Evolutionary conservation across 2,329 filamentous ascomycete genomes (phyloP).

Genomic region (Calonectria fujianensis): DNA sequence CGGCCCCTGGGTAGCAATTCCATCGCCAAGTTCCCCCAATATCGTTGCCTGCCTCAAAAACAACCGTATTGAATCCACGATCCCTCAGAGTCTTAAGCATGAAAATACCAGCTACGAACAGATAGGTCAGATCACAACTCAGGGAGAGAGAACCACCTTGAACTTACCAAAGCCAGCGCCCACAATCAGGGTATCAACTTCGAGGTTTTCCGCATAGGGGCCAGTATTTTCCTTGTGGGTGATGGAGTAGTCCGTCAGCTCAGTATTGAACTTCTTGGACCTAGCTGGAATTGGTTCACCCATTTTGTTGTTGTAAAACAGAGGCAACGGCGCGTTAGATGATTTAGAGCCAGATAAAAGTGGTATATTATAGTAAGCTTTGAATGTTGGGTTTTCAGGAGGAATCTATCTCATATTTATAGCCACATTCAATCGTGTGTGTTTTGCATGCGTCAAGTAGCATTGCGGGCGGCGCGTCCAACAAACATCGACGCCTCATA

Average conservation of each 20-base stretch:
- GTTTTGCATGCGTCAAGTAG: neutral
- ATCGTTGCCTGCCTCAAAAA: constrained; percentile 72
- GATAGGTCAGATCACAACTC: neutral
- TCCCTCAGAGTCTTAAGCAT: constrained; percentile 72
- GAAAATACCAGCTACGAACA: constrained; percentile 64
- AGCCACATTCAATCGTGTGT: neutral
- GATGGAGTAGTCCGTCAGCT: constrained; percentile 62
- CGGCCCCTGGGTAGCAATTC: constrained; percentile 74
- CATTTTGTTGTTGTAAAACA: constrained; percentile 40
- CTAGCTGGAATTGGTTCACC: constrained; percentile 46
- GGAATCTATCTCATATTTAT: constrained; percentile 18
- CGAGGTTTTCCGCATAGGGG: constrained; percentile 65
- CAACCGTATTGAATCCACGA: constrained; percentile 66
- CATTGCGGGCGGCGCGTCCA: constrained; percentile 17
- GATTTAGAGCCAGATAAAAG: neutral
- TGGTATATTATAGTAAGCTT: neutral
- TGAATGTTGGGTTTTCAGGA: neutral
- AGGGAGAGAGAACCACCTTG: neutral
- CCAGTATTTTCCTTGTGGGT: constrained; percentile 57
- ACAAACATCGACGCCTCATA: neutral
- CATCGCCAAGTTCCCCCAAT: constrained; percentile 74
- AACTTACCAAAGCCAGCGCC: constrained; percentile 66
- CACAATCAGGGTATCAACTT: constrained; percentile 66
- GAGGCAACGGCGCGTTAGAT: neutral
- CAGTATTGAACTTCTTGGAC: constrained; percentile 64